phyloP scores from a whole-genome alignment of 345 rosid species.

The Arabis hirsuta region DNA sequence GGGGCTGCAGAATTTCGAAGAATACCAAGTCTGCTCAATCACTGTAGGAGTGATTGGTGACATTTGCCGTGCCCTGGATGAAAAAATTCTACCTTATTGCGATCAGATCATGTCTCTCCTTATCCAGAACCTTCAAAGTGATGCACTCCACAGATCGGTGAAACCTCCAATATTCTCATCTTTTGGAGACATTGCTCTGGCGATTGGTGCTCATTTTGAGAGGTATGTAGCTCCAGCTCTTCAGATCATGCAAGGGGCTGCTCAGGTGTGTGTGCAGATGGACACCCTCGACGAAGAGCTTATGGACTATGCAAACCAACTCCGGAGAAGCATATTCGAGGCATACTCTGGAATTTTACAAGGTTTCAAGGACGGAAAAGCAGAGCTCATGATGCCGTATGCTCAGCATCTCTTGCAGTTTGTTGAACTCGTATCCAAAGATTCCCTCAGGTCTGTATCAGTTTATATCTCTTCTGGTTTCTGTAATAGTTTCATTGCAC shows the following conservation, averaged over 20 bases:
- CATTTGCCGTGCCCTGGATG: conserved; percentile 88
- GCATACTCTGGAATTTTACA: conserved; percentile 96
- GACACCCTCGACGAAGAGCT: conserved; percentile 75
- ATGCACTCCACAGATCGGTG: conserved; percentile 84
- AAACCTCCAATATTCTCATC: conserved; percentile 94
- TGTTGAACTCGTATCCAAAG: conserved; percentile 74
- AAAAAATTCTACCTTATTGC: conserved; percentile 71
- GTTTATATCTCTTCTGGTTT: background rate
- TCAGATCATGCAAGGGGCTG: conserved; percentile 86
- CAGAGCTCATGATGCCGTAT: conserved; percentile 84
- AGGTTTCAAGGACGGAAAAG: conserved; percentile 79
- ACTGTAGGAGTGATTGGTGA: conserved; percentile 94
- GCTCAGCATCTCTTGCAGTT: conserved; percentile 85
- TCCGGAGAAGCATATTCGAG: conserved; percentile 84
- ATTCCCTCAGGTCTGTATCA: conserved; percentile 57
- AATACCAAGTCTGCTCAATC: conserved; percentile 90
- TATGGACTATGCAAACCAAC: conserved; percentile 83
- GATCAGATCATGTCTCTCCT: conserved; percentile 87
- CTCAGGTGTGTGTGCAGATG: conserved; percentile 73
- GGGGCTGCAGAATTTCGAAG: conserved; percentile 91
- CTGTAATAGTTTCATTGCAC: background rate
- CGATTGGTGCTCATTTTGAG: conserved; percentile 76
- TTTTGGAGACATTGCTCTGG: conserved; percentile 94
- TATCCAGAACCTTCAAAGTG: conserved; percentile 68
- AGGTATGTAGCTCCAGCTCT: conserved; percentile 67